phyloP scores from a whole-genome alignment of 768 basidiomycete genomes.

The Lentinula sp. region DNA sequence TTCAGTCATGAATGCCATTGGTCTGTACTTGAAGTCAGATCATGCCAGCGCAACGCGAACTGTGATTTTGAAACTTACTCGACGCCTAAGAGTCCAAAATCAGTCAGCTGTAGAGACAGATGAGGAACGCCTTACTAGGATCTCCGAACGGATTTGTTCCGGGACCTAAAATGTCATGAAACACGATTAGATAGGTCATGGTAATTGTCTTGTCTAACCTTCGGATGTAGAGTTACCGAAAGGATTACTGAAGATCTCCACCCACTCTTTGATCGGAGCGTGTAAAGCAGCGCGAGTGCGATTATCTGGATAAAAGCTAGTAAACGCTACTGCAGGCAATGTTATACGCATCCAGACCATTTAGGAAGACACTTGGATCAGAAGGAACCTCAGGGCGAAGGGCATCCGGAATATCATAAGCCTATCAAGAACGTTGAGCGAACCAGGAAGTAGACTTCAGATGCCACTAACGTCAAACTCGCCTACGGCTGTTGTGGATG shows the following conservation, averaged over 20 bases:
- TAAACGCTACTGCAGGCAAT: not conserved
- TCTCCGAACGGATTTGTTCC: conserved; percentile 15
- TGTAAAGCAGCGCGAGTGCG: conserved; percentile 37
- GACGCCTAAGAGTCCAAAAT: conserved; percentile 8
- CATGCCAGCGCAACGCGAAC: not conserved
- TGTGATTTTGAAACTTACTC: conserved; percentile 19
- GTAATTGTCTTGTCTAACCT: not conserved
- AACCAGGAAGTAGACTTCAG: not conserved
- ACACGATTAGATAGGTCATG: not conserved
- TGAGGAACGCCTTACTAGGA: not conserved
- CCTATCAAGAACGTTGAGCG: not conserved
- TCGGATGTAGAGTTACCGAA: not conserved
- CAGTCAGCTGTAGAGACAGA: not conserved
- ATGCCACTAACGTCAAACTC: conserved; percentile 4
- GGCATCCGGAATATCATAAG: conserved; percentile 29
- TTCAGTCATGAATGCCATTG: conserved; percentile 40
- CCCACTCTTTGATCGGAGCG: conserved; percentile 38
- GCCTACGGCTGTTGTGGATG: not conserved
- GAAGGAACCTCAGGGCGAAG: conserved; percentile 25
- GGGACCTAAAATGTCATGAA: not conserved
- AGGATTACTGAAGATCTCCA: conserved; percentile 17
- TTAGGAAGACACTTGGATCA: conserved; percentile 35
- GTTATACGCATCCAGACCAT: conserved; percentile 22
- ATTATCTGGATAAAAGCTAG: not conserved
- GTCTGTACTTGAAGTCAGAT: conserved; percentile 18